Evolutionary conservation across 2,329 filamentous ascomycete genomes (phyloP), one percentile per base, ranked within the genome.

Genomic region (Exophiala sp.): DNA sequence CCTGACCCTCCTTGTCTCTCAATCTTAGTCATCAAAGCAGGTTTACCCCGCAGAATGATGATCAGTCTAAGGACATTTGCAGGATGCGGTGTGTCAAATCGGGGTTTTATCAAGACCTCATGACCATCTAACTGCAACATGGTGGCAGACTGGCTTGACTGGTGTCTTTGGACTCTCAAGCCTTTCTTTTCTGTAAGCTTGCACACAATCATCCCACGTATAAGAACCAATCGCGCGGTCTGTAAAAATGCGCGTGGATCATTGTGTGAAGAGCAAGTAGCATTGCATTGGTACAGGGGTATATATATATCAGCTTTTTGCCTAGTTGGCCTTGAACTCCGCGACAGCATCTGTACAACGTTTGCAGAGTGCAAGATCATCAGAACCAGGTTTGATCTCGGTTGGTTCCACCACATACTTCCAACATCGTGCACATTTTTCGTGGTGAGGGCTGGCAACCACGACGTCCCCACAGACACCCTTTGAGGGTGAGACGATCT

Each of bases 381-480:
- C 33, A n/a, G 6, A 11, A 18, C 54, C 39, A n/a, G 46, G 12
- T 32, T 7, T 21, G 21, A 21, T 38, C 7, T 40, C 35, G 35
- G 32, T 33, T 16, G 43, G 20, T 39, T 49, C 47, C 5, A 59
- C 59, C 32, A 87, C 78, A 69, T 89, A 95, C 58, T 87, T 83
- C 94, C 94, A 99, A 72, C 94, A 99, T 47, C 94, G 79, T 1
- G 82, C 78, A 68, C 94, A 99, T 70, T 97, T 99, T 43, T 43
- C 46, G 20, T 43, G 36, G 33, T 43, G 45, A 40, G 59, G 57
- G 39, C 50, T 60, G 14, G 29, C 33, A n/a, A 55, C 56, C 14
- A 50, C 21, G 14, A 29, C 60, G 16, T 24, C 24, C 34, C 47
- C 57, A 14, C 55, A 20, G n/a, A 18, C 48, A 20, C 52, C 24